Conservation (phyloP, 2,329 filamentous ascomycete species). For the Cladosporium sp. region DNA sequence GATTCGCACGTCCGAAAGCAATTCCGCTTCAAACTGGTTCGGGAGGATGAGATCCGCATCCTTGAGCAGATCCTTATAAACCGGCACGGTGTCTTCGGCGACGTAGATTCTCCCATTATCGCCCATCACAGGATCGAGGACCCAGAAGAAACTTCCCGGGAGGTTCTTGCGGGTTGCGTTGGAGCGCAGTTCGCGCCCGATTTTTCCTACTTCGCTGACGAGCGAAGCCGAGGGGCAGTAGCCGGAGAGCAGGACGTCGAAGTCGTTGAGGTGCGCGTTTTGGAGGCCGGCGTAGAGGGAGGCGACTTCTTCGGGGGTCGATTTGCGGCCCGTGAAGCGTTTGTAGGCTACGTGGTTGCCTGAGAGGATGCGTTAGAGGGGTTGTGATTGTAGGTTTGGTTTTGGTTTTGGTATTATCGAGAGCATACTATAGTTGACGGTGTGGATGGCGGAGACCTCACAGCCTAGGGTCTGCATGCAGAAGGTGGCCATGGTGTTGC, state of each 20-base stretch:
- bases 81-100: conserved; percentile 82
- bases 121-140: conserved; percentile 96
- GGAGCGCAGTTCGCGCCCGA: conserved; percentile 72
- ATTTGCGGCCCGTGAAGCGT: conserved; percentile 79
- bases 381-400: not conserved
- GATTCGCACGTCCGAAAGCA: conserved; percentile 81
- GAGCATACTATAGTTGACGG: conserved; percentile 83
- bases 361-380: conserved; percentile 34
- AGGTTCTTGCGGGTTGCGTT: conserved; percentile 49
- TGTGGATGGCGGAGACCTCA: conserved; percentile 90
- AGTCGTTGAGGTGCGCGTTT: conserved; percentile 78
- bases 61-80: conserved; percentile 73
- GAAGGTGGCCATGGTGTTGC: conserved; percentile 94
- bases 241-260: conserved; percentile 91
- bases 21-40: conserved; percentile 96
- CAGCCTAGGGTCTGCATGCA: conserved; percentile 90
- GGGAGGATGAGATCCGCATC: conserved; percentile 89
- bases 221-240: conserved; percentile 86
- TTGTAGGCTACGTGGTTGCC: conserved; percentile 94
- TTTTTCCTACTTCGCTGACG: conserved; percentile 76
- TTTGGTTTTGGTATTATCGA: not conserved
- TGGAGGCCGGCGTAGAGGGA: conserved; percentile 81
- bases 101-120: conserved; percentile 92
- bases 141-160: conserved; percentile 88
- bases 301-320: conserved; percentile 74